Evolutionary conservation across 495 filamentous ascomycete species (phyloP).

Genomic region (Aspergillus cristatus): DNA sequence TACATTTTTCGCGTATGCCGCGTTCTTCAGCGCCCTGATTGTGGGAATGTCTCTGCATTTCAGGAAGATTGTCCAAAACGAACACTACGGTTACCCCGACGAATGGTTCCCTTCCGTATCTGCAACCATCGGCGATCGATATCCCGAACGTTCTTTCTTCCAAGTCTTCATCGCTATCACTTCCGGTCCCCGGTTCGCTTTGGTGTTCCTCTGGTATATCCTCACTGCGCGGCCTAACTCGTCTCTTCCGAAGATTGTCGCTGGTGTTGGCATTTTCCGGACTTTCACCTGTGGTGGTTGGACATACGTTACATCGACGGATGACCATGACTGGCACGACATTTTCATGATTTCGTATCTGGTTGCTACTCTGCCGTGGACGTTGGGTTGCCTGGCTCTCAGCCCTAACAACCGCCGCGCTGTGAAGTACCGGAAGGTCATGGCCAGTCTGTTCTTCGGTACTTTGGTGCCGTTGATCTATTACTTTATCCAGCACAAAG

Average conservation of each 20-base stretch:
- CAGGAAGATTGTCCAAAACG: constrained; percentile 94
- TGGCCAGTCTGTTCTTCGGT: constrained; percentile 81
- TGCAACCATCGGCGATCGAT: constrained; percentile 95
- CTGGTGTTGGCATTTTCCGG: constrained; percentile 71
- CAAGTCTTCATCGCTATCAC: constrained; percentile 95
- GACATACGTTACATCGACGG: constrained; percentile 98
- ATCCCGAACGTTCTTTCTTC: constrained; percentile 94
- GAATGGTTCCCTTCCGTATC: constrained; percentile 99
- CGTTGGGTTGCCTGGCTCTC: constrained; percentile 76
- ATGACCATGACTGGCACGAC: constrained; percentile 98
- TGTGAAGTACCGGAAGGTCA: constrained; percentile 79
- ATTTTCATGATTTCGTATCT: constrained; percentile 99
- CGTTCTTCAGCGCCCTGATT: constrained; percentile 83
- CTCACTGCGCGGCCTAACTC: constrained; percentile 69
- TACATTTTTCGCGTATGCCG: constrained; percentile 75
- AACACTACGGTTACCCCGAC: constrained; percentile 91
- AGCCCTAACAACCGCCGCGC: constrained; percentile 80
- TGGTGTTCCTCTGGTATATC: constrained; percentile 89
- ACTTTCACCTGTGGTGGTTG: constrained; percentile 94
- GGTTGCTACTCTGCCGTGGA: constrained; percentile 93
- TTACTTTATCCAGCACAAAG: constrained; percentile 98
- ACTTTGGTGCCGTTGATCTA: constrained; percentile 87
- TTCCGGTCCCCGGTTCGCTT: constrained; percentile 84
- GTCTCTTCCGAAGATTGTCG: constrained; percentile 71
- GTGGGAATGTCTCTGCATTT: constrained; percentile 84